Evolutionary conservation across 768 basidiomycete species (phyloP).

Genomic region (Tubosaeta sp.): DNA sequence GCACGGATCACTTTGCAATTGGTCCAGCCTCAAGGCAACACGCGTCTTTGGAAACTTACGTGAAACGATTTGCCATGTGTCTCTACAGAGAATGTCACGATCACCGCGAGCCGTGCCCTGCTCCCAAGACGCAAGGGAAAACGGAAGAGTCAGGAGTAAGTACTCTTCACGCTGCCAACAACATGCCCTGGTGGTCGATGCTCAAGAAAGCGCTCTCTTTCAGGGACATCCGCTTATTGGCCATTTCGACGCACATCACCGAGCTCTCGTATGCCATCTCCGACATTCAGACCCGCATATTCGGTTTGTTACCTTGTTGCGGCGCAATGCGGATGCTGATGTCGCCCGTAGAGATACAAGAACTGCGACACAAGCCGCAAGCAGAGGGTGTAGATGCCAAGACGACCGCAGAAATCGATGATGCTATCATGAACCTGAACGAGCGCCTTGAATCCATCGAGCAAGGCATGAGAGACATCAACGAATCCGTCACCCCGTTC

Average conservation of each 20-base stretch:
- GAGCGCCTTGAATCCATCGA: constrained; percentile 73
- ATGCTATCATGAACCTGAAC: constrained; percentile 74
- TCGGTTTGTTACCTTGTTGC: constrained; percentile 46
- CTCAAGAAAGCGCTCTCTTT: constrained; percentile 23
- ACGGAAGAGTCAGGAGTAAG: constrained; percentile 66
- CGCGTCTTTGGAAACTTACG: constrained; percentile 30
- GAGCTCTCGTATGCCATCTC: constrained; percentile 84
- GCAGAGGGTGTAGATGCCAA: constrained; percentile 47
- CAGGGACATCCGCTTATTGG: constrained; percentile 73
- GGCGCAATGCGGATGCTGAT: constrained; percentile 11
- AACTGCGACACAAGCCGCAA: constrained; percentile 84
- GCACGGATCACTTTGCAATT: constrained; percentile 21
- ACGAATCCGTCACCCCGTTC: constrained; percentile 61
- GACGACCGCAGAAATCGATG: constrained; percentile 71
- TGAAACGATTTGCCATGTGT: constrained; percentile 29
- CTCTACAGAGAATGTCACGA: constrained; percentile 64
- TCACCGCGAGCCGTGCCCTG: constrained; percentile 52
- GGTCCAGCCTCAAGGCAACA: constrained; percentile 19
- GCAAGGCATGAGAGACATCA: constrained; percentile 66
- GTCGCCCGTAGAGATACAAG: constrained; percentile 71
- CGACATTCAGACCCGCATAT: constrained; percentile 88
- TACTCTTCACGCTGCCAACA: constrained; percentile 21
- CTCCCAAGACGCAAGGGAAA: constrained; percentile 43
- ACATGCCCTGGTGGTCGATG: constrained; percentile 26
- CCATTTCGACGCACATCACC: constrained; percentile 81